Evolutionary conservation across 2,329 filamentous ascomycete genomes (phyloP).

Genomic region (Talaromyces sp.): DNA sequence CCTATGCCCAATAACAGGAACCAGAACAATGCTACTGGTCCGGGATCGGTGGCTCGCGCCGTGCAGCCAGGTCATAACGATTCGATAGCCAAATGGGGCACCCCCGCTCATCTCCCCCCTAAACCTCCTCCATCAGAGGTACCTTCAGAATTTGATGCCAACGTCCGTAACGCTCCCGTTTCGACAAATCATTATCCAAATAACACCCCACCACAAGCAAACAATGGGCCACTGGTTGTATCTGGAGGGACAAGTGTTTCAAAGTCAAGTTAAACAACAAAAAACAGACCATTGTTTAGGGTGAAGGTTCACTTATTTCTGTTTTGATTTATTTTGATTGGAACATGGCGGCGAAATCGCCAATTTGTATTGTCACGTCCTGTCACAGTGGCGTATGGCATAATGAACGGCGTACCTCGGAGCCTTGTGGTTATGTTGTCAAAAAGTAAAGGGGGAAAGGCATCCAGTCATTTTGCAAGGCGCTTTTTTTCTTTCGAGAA

Average conservation of each 20-base stretch:
- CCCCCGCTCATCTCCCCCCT: constrained; percentile 44
- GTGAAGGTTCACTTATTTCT: constrained; percentile 72
- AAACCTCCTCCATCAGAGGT: constrained; percentile 47
- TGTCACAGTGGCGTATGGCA: background rate
- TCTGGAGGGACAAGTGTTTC: constrained; percentile 27
- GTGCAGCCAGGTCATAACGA: constrained; percentile 23
- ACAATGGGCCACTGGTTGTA: constrained; percentile 34
- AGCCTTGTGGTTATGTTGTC: background rate
- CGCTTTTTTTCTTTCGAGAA: background rate
- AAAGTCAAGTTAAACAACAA: constrained; percentile 49
- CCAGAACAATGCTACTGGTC: constrained; percentile 16
- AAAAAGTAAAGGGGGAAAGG: background rate
- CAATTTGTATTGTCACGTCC: background rate
- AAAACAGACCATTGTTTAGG: constrained; percentile 67
- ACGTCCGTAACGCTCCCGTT: constrained; percentile 23
- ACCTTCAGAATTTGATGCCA: constrained; percentile 36
- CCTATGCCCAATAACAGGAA: constrained; percentile 14
- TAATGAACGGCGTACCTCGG: background rate
- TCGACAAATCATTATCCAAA: constrained; percentile 18
- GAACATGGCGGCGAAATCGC: constrained; percentile 47
- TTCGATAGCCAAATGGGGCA: constrained; percentile 47
- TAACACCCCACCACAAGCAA: constrained; percentile 18
- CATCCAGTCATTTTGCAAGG: background rate
- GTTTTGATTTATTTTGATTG: constrained; percentile 80
- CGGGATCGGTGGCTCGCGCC: constrained; percentile 16